A percentile compares a stretch with the other conserved stretches of the same genome.
Conservation (phyloP, 2,329 filamentous ascomycete species). For the Beauveria bassiana region DNA sequence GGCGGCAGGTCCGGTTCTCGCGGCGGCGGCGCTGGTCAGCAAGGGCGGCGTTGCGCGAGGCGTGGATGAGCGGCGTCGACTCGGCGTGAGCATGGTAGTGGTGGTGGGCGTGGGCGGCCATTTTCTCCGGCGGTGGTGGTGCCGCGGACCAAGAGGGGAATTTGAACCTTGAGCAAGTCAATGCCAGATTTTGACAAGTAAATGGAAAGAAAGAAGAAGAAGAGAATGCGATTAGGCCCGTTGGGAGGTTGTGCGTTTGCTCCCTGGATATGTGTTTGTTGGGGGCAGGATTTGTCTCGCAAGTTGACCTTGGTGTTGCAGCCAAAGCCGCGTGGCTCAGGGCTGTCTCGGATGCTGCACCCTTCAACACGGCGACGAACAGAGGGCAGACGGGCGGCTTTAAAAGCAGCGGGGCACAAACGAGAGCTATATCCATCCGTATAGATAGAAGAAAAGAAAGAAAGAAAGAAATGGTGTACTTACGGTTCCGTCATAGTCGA, state of each 20-base stretch:
- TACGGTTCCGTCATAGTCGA: not conserved
- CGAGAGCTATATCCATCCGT: not conserved
- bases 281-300: not conserved
- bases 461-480: not conserved
- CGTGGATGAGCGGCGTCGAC: constrained; percentile 59
- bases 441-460: not conserved
- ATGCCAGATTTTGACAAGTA: not conserved
- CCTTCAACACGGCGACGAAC: not conserved
- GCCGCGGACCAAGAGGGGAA: not conserved
- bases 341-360: not conserved
- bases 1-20: constrained; percentile 51
- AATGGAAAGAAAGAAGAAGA: not conserved
- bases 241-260: not conserved
- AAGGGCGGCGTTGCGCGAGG: constrained; percentile 44
- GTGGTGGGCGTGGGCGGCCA: constrained; percentile 18
- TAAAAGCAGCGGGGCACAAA: not conserved
- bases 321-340: constrained; percentile 2
- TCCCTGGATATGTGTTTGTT: not conserved
- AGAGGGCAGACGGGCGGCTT: not conserved
- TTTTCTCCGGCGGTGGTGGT: constrained; percentile 13
- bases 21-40: constrained; percentile 41
- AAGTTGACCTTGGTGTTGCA: not conserved
- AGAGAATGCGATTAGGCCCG: not conserved
- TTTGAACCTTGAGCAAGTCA: constrained; percentile 7
- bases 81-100: constrained; percentile 32